Evolutionary conservation across 73 alveolate genomes (phyloP).

Genomic region (Uronychia setigera): DNA sequence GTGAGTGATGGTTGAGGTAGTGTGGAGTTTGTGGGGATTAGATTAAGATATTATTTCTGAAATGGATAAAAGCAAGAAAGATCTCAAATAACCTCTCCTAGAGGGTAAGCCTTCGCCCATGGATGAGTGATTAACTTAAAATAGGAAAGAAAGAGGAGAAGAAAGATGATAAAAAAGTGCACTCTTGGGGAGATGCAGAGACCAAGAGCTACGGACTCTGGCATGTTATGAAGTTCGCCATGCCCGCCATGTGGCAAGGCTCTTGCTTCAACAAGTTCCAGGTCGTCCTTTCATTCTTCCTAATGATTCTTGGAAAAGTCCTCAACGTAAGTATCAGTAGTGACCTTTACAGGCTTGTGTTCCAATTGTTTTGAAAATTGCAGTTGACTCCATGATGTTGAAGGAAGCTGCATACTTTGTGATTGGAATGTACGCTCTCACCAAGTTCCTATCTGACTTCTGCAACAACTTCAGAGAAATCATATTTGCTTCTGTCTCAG

Average conservation of each 20-base stretch:
- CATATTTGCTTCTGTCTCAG: constrained; percentile 57
- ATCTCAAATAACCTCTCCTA: not conserved
- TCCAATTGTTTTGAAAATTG: constrained; percentile 57
- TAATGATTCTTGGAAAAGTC: constrained; percentile 36
- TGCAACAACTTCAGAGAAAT: constrained; percentile 55
- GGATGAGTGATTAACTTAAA: too few species aligned
- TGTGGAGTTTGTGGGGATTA: too few species aligned
- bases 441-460: constrained; percentile 43
- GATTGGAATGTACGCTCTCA: constrained; percentile 29
- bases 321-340: constrained; percentile 34
- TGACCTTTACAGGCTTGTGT: not conserved
- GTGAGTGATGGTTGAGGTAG: too few species aligned
- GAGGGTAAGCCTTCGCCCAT: not conserved
- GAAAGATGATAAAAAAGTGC: not conserved
- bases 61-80: not conserved
- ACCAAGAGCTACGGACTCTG: constrained; percentile 51
- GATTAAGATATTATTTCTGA: too few species aligned
- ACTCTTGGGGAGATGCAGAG: constrained; percentile 1
- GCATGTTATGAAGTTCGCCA: constrained; percentile 44
- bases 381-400: constrained; percentile 38
- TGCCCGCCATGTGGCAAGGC: constrained; percentile 66
- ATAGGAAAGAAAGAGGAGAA: not conserved
- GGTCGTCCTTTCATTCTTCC: constrained; percentile 22
- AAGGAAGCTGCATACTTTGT: constrained; percentile 24
- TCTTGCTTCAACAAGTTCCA: constrained; percentile 15